A percentile compares a stretch with the other conserved stretches of the same genome.
phyloP scores from a whole-genome alignment of 345 rosid genomes.

The Turritis glabra region DNA sequence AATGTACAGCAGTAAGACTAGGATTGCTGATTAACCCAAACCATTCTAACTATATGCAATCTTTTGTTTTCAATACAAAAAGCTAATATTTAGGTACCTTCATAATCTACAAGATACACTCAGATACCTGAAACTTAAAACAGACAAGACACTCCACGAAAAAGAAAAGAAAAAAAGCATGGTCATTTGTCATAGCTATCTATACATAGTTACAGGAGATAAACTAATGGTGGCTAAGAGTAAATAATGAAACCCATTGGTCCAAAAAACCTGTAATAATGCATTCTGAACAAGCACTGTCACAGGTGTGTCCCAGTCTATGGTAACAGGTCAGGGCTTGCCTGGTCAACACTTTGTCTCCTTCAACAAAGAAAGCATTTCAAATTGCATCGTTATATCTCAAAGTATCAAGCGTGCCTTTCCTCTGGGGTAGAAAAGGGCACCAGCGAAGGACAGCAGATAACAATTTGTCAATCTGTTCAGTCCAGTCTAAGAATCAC shows the following conservation, averaged over 20 bases:
- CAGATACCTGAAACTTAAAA: neutral
- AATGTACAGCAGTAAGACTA: conserved; percentile 16
- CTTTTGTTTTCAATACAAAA: neutral
- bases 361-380: conserved; percentile 10
- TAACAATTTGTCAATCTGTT: neutral
- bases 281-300: conserved; percentile 21
- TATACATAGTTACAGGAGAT: neutral
- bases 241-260: neutral
- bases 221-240: conserved; percentile 17
- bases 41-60: conserved; percentile 24
- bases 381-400: neutral
- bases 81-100: neutral
- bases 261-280: conserved; percentile 1
- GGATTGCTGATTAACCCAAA: conserved; percentile 13
- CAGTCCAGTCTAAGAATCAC: neutral
- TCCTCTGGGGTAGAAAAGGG: too few relatives aligned
- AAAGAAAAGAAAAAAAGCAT: neutral
- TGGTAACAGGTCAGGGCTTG: neutral
- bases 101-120: neutral
- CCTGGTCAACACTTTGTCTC: conserved; percentile 12
- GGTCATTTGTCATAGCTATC: neutral
- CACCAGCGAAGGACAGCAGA: too few relatives aligned
- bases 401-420: conserved; percentile 3
- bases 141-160: neutral
- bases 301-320: conserved; percentile 17